Evolutionary conservation across 805 yeast genomes (phyloP).

Genomic region (Candida boidinii): DNA sequence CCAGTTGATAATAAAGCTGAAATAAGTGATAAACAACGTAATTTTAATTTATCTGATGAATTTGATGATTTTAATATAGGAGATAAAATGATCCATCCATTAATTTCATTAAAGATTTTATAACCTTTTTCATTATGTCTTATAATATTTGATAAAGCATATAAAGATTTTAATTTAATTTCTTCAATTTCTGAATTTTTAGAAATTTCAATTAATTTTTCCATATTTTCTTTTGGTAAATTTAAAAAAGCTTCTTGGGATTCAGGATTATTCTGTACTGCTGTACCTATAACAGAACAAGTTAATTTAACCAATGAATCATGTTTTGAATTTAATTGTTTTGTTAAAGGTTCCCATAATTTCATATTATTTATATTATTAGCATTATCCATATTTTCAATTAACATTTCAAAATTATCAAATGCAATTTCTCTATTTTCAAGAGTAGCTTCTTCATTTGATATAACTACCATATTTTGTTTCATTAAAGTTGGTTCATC

Average conservation of each 20-base stretch:
- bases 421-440: conserved; percentile 69
- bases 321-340: conserved; percentile 36
- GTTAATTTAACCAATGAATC: conserved; percentile 46
- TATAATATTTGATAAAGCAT: conserved; percentile 66
- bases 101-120: conserved; percentile 38
- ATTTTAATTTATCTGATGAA: conserved; percentile 30
- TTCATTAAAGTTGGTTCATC: conserved; percentile 90
- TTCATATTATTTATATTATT: conserved; percentile 79
- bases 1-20: conserved; percentile 55
- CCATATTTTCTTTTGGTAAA: conserved; percentile 35
- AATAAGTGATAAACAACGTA: conserved; percentile 48
- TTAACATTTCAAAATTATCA: conserved; percentile 88
- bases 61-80: conserved; percentile 9
- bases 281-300: conserved; percentile 76
- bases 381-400: conserved; percentile 92
- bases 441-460: conserved; percentile 45
- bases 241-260: conserved; percentile 61
- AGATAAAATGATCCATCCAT: conserved; percentile 58
- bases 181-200: conserved; percentile 8
- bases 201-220: conserved; percentile 36
- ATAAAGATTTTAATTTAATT: conserved; percentile 56
- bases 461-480: conserved; percentile 56
- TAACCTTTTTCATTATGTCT: conserved; percentile 60
- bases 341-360: conserved; percentile 70
- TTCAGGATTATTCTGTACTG: conserved; percentile 82